phyloP scores from a whole-genome alignment of 1,139 yeast species.

The Torulaspora pretoriensis region DNA sequence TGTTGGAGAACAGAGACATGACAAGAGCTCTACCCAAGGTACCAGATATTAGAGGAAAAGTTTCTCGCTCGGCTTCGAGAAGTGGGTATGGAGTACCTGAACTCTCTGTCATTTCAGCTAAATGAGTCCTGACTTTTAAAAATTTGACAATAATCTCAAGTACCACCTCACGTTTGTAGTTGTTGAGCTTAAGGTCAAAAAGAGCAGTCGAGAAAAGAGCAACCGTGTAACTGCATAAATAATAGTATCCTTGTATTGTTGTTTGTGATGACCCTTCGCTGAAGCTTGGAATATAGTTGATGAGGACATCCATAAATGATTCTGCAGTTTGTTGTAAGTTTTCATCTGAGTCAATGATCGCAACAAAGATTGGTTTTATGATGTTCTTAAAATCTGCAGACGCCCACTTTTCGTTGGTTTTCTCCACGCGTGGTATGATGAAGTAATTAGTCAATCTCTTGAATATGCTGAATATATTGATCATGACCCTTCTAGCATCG shows the following conservation, averaged over 20 bases:
- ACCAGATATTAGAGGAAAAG: conserved; percentile 27
- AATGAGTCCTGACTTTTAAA: conserved; percentile 23
- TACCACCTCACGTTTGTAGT: conserved; percentile 26
- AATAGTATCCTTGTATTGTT: conserved; percentile 21
- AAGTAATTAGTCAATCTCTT: conserved; percentile 31
- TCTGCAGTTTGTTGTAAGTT: conserved; percentile 19
- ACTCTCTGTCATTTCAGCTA: conserved; percentile 19
- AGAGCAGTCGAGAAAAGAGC: conserved; percentile 31
- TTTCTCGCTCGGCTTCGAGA: conserved; percentile 18
- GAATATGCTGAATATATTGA: conserved; percentile 33
- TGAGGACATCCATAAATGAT: conserved; percentile 24
- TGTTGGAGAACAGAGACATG: conserved; percentile 27
- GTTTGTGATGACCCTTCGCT: conserved; percentile 16
- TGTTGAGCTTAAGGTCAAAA: conserved; percentile 28
- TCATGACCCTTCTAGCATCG: conserved; percentile 32
- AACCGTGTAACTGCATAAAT: conserved; percentile 28
- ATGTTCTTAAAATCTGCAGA: conserved; percentile 24
- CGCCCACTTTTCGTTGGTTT: conserved; percentile 22
- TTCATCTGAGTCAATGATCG: conserved; percentile 19
- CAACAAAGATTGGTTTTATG: conserved; percentile 24
- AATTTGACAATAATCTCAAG: conserved; percentile 27
- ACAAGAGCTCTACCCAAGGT: conserved; percentile 32
- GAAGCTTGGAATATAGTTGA: conserved; percentile 23
- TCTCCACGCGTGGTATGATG: conserved; percentile 22
- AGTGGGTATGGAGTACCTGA: conserved; percentile 14